A percentile compares a stretch with the other conserved stretches of the same genome.
Evolutionary conservation across 83 land plant genomes (phyloP).

Genomic region (Picea engelmannii): DNA sequence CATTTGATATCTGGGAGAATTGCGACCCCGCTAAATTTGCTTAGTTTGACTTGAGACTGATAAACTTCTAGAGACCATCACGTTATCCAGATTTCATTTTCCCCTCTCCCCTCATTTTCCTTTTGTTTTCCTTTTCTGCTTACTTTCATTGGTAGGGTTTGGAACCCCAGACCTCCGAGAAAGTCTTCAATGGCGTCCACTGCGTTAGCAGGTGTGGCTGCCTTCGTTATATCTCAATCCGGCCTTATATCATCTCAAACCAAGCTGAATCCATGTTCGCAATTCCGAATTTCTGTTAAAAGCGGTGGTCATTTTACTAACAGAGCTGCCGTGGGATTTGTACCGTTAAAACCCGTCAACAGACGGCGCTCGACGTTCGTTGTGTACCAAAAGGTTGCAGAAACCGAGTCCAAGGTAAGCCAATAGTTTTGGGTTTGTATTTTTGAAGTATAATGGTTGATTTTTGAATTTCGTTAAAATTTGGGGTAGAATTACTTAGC

Average conservation of each 20-base stretch:
- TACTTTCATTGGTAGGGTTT: no score
- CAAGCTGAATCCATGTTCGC: background rate
- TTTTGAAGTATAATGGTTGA: no score
- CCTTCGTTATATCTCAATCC: background rate
- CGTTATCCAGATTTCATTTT: no score
- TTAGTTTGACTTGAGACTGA: no score
- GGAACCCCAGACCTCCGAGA: no score
- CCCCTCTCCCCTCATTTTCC: no score
- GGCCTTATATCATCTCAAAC: background rate
- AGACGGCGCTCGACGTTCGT: constrained; percentile 4
- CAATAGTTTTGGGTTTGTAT: background rate
- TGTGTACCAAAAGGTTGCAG: constrained; percentile 5
- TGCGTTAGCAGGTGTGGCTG: constrained; percentile 8
- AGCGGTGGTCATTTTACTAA: background rate
- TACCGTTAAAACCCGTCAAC: background rate
- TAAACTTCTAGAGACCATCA: no score
- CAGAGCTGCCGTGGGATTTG: background rate
- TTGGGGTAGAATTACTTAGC: no score
- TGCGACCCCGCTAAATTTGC: no score
- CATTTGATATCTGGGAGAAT: no score
- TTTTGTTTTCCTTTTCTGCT: no score
- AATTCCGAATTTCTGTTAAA: background rate
- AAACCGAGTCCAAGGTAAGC: constrained; percentile 6
- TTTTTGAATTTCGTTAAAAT: no score
- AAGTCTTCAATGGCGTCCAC: constrained; percentile 10